Evolutionary conservation across 148 eudicot species (phyloP).

Genomic region (Pharnaceum exiguum): DNA sequence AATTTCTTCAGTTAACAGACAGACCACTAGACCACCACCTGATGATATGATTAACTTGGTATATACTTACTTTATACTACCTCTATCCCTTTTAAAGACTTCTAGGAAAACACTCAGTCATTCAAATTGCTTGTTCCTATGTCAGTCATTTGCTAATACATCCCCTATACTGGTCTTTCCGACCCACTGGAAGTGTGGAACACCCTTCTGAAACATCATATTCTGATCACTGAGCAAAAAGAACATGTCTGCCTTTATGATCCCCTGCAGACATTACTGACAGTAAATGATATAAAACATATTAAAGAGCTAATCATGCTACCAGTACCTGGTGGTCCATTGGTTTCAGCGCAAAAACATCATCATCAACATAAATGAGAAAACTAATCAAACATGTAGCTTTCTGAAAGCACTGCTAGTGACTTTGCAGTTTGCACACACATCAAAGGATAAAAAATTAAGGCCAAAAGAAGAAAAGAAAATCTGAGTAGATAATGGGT

Average conservation of each 20-base stretch:
- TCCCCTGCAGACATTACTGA: slow-evolving; percentile 9
- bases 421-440: slow-evolving; percentile 12
- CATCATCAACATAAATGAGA: slow-evolving; percentile 14
- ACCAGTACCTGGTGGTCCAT: slow-evolving; percentile 20
- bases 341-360: slow-evolving; percentile 17
- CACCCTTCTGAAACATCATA: slow-evolving; percentile 16
- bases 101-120: no score
- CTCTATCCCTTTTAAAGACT: no score
- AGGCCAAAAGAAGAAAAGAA: background rate
- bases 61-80: no score
- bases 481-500: background rate
- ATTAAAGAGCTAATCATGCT: slow-evolving; percentile 9
- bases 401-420: slow-evolving; percentile 6
- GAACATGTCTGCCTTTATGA: slow-evolving; percentile 28
- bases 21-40: no score
- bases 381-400: background rate
- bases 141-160: background rate
- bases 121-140: background rate
- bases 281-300: slow-evolving; percentile 4
- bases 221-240: slow-evolving; percentile 15
- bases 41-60: no score
- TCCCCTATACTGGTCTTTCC: slow-evolving; percentile 1
- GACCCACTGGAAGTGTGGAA: background rate
- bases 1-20: no score
- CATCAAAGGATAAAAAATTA: slow-evolving; percentile 3